Base-by-base conservation (phyloP, 73 alveolate genomes). In the Paramecium sexaurelia region DNA sequence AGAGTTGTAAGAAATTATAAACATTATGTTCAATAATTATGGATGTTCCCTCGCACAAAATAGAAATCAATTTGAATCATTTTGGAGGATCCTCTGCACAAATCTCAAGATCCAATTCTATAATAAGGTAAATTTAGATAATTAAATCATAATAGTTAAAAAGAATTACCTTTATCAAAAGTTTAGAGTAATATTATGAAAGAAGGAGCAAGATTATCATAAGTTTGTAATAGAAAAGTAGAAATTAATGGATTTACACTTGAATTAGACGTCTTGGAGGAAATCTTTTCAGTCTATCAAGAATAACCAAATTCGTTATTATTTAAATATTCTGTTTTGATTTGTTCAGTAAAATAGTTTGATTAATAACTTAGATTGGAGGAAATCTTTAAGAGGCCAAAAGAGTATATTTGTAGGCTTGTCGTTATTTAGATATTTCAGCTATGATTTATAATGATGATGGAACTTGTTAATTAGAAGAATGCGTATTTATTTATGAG, bases 21-120 rank as follows among this genome's bases (percentile, higher is more conserved):
- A 78, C 90, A 5, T 29, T 78, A 22, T 78, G 90, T 8, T 45
- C 68, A 7, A 22, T 78, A 2, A 24, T 45, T 19, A 40, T 78
- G 40, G 90, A 78, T 78, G 43, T 37, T 17, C 86, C 86, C 26
- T 1, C 22, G 5, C 22, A 78, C 19, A 45, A 45, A 43, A 26
- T 78, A 41, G 90, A 78, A 43, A 78, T 78, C 26, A 78, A 78
- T 43, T 40, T 24, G 41, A 45, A 78, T 78, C 55, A 78, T 78
- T 78, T 78, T 24, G 68, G 75, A 9, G 55, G 87, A 36, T 15
- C 35, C 0, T 39, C 87, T n/a, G 35, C 87, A 33, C 41, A 32
- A 39, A 7, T 39, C 15, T 78, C 43, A 11, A 37, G 73, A 41
- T 41, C 75, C 22, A 78, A 41, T 43, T 41, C 90, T 61, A 61